A percentile compares a stretch with the other conserved stretches of the same genome.
Conservation (phyloP, 2,329 filamentous ascomycete genomes). For the Paraconiothyrium brasiliense region DNA sequence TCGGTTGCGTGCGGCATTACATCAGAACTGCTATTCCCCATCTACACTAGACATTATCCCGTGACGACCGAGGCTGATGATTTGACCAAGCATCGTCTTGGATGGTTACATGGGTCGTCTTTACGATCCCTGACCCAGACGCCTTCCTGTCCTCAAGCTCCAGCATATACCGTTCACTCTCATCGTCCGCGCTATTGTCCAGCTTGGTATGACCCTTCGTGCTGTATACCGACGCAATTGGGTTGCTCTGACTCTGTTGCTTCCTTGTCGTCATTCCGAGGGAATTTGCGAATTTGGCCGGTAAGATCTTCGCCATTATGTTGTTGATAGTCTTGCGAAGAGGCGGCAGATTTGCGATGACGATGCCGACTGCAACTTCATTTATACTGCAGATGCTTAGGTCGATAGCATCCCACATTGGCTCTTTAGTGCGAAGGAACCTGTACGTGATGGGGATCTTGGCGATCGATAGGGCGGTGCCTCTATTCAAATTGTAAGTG, state of each 20-base stretch:
- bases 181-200: constrained; percentile 12
- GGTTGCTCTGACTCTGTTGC: constrained; percentile 7
- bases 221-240: constrained; percentile 5
- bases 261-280: constrained; percentile 6
- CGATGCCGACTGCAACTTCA: constrained; percentile 25
- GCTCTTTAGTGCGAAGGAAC: constrained; percentile 15
- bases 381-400: constrained; percentile 24
- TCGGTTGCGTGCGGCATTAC: too few species aligned
- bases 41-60: not conserved
- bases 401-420: constrained; percentile 21
- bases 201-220: constrained; percentile 16
- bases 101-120: constrained; percentile 18
- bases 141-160: constrained; percentile 17
- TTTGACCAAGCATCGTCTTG: constrained; percentile 8
- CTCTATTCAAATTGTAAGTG: not conserved
- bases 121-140: constrained; percentile 9
- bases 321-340: constrained; percentile 22
- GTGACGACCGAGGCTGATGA: not conserved
- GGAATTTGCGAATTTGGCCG: constrained; percentile 9
- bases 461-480: constrained; percentile 18
- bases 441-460: constrained; percentile 19
- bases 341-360: constrained; percentile 25
- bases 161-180: constrained; percentile 18
- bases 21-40: too few species aligned
- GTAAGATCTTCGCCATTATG: not conserved